Conservation (phyloP, 176 grass and related monocot genomes). For the Saccharum officinarum region DNA sequence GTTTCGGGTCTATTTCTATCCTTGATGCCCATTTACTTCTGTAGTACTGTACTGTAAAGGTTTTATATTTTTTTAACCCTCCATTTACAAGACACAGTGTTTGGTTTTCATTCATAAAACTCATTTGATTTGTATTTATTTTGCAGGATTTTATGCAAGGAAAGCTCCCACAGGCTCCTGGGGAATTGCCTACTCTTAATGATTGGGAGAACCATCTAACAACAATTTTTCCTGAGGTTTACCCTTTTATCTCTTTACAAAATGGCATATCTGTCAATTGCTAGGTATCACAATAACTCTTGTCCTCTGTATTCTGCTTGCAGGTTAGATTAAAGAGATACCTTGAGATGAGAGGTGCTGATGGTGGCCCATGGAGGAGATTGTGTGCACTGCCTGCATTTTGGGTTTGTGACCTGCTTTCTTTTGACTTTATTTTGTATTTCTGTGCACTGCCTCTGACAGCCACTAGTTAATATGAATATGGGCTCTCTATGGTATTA, state of each 20-base stretch:
- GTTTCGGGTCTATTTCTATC: slow-evolving; percentile 73
- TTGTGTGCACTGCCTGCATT: slow-evolving; percentile 96
- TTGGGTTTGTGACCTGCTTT: slow-evolving; percentile 61
- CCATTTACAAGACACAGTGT: background rate
- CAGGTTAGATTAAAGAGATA: slow-evolving; percentile 99
- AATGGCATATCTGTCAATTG: background rate
- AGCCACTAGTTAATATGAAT: background rate
- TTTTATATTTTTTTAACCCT: background rate
- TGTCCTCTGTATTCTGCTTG: slow-evolving; percentile 27
- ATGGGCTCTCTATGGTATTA: background rate
- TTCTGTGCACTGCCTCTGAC: slow-evolving; percentile 10
- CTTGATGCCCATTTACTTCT: slow-evolving; percentile 17
- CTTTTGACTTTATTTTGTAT: background rate
- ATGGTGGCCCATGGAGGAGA: slow-evolving; percentile 97
- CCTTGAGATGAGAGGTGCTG: slow-evolving; percentile 98
- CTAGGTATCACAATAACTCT: slow-evolving; percentile 11
- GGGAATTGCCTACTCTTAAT: slow-evolving; percentile 89
- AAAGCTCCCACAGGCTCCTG: slow-evolving; percentile 81
- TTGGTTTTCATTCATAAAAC: slow-evolving; percentile 15
- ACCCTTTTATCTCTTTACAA: background rate
- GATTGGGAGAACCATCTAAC: slow-evolving; percentile 99
- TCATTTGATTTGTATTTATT: slow-evolving; percentile 21
- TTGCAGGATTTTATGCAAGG: slow-evolving; percentile 96
- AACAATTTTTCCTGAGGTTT: slow-evolving; percentile 99
- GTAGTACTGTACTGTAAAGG: slow-evolving; percentile 10